Evolutionary conservation across 495 filamentous ascomycete species (phyloP), one percentile per base, ranked within the genome.

Genomic region (Lasiosphaeriaceae sp.): DNA sequence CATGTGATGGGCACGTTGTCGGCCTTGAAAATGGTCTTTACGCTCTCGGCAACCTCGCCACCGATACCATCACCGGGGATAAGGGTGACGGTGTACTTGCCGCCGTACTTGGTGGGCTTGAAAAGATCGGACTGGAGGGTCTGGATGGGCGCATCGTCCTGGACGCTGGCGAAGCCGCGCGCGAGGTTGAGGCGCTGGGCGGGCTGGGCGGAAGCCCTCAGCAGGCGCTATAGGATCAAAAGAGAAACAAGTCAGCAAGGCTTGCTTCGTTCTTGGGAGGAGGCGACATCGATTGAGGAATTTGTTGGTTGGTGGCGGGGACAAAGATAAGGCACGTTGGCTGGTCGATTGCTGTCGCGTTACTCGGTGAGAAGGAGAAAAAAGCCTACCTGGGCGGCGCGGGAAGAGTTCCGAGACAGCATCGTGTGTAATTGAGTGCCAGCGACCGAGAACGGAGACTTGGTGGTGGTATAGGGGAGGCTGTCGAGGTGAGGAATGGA

Each of bases 61-160:
- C 94, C 94, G 68, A 98, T 96, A 77, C 94, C 94, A 71, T 98
- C 94, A 74, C 94, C 93, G 64, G 94, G 94, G 73, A 98, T 97
- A 59, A 98, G 83, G 52, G 95, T 97, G 63, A 96, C 92, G 17
- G 95, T 97, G 83, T 97, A 97, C 80, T 97, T 98, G 72, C 94
- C 92, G 65, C 94, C 94, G 77, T 93, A 97, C 77, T 97, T 98
- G 68, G 94, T 96, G 54, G 94, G 94, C 82, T 96, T 94, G 84
- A 96, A 96, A 71, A 96, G 89, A 69, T 96, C 92, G 62, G 86
- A 83, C 74, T 89, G 84, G 55, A 95, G 77, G 41, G 86, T 61
- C 80, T 94, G 90, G 82, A 93, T 90, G 67, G 94, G 89, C 67
- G 92, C 87, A 19, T 39, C 29, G 60, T 86, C 83, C 74, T 87